Percentiles rank a stretch among this genome's conserved stretches.
phyloP scores from a whole-genome alignment of 331 rosid genomes.

The Cydonia oblonga region DNA sequence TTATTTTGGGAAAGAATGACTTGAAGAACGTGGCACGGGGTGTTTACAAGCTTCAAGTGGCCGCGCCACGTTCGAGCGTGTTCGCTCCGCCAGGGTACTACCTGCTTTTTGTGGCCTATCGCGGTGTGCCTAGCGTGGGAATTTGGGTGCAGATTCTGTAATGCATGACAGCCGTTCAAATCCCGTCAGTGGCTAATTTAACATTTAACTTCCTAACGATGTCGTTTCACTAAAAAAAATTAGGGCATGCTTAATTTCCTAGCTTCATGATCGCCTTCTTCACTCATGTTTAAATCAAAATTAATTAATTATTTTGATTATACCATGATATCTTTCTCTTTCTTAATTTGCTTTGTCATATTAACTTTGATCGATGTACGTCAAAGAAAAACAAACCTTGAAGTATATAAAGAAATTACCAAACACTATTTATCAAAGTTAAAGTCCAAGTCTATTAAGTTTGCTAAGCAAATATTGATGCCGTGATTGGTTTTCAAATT shows the following conservation, averaged over 20 bases:
- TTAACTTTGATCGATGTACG: too few relatives aligned
- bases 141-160: constrained; percentile 45
- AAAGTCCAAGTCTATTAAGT: too few relatives aligned
- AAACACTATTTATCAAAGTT: too few relatives aligned
- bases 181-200: too few relatives aligned
- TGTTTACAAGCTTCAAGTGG: not conserved
- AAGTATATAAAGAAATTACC: not conserved
- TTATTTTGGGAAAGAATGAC: constrained; percentile 10
- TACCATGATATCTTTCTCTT: not conserved
- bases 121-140: constrained; percentile 61
- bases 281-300: not conserved
- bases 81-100: constrained; percentile 76
- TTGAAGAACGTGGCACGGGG: not conserved
- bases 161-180: too few relatives aligned
- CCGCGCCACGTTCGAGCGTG: constrained; percentile 32
- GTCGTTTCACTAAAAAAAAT: too few relatives aligned
- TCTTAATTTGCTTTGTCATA: not conserved
- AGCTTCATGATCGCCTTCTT: not conserved
- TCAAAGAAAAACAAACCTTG: not conserved
- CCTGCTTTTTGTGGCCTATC: constrained; percentile 50
- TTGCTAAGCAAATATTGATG: too few relatives aligned
- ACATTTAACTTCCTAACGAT: too few relatives aligned
- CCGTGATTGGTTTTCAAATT: too few relatives aligned
- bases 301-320: too few relatives aligned
- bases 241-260: not conserved